phyloP scores from a whole-genome alignment of 495 filamentous ascomycete species.

The Penicillium subrubescens region DNA sequence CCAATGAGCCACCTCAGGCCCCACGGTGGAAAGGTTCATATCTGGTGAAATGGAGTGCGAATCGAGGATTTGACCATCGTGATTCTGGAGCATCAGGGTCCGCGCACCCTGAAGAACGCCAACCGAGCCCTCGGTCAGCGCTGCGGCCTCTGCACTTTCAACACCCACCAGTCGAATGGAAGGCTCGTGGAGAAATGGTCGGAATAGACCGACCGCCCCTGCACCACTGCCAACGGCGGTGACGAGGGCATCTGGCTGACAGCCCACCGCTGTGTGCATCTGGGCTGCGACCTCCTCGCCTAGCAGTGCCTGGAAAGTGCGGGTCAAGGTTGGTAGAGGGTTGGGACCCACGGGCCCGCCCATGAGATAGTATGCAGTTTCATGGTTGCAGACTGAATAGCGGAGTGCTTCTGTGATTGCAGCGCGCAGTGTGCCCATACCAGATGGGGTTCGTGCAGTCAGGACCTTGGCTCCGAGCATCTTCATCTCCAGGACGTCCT shows the following conservation, averaged over 20 bases:
- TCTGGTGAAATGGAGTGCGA: constrained; percentile 38
- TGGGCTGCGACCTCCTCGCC: constrained; percentile 37
- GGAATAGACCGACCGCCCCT: constrained; percentile 35
- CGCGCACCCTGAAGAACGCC: constrained; percentile 39
- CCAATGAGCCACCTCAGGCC: constrained; percentile 39
- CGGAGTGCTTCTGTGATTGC: constrained; percentile 38
- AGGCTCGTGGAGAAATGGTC: constrained; percentile 28
- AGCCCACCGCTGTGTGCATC: constrained; percentile 22
- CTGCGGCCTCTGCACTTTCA: constrained; percentile 29
- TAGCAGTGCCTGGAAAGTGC: constrained; percentile 38
- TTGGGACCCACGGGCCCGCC: constrained; percentile 35
- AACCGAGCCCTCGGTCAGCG: constrained; percentile 28
- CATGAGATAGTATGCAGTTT: constrained; percentile 37
- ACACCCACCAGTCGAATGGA: constrained; percentile 30
- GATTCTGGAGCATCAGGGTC: constrained; percentile 36
- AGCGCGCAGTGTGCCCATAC: constrained; percentile 33
- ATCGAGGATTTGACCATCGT: constrained; percentile 34
- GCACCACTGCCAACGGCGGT: constrained; percentile 32
- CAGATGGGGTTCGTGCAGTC: constrained; percentile 29
- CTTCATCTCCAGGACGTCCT: constrained; percentile 35
- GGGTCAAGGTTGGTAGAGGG: constrained; percentile 33
- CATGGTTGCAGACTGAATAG: constrained; percentile 34
- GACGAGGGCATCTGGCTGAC: constrained; percentile 33
- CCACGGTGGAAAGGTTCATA: constrained; percentile 36
- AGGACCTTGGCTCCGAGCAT: constrained; percentile 34